Evolutionary conservation across 148 eudicot genomes (phyloP), one percentile per base, ranked within the genome.

Genomic region (Selenicereus undatus): DNA sequence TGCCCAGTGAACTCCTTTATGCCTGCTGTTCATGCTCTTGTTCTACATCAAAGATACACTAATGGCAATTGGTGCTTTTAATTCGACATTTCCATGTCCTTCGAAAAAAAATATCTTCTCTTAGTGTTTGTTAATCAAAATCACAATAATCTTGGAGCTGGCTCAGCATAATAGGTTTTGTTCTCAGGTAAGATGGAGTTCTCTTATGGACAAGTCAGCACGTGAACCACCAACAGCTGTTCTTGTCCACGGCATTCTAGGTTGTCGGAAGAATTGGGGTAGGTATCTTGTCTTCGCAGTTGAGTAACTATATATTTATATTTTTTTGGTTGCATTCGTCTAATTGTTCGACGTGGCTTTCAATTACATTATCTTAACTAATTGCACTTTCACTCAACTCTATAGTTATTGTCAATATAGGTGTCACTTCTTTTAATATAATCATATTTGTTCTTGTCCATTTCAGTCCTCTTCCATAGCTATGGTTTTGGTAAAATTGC

Each of bases 181-280:
- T 66, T 77, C 65, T 78, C 87, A 94, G 98, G 98, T 92, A 75
- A 87, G 86, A 80, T 94, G 97, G 98, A 92, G 91, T 84, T 92
- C 91, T 88, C 88, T 92, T 73, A 84, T 90, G 92, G 93, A 86
- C 82, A 91, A 82, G 83, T 83, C 97, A 71, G 92, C 78, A 71
- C 92, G 92, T 78, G 89, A 89, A 64, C 97, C 98, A 52, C 98
- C 98, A 76, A 94, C 98, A 29, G 98, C 98, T 87, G 95, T 94
- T 84, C 93, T 94, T 81, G 73, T 94, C 80, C 97, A 94, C 84
- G 98, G 98, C 76, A 94, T 94, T 81, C 88, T 94, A 27, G 98
- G 98, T 66, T 82, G 98, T 90, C 91, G 95, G 88, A 94, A 94
- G 87, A 94, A 94, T 79, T 94, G 98, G 98, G 94, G 98, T 94